Base-by-base conservation (phyloP, 176 grass and related monocot species). In the Bromus sterilis region DNA sequence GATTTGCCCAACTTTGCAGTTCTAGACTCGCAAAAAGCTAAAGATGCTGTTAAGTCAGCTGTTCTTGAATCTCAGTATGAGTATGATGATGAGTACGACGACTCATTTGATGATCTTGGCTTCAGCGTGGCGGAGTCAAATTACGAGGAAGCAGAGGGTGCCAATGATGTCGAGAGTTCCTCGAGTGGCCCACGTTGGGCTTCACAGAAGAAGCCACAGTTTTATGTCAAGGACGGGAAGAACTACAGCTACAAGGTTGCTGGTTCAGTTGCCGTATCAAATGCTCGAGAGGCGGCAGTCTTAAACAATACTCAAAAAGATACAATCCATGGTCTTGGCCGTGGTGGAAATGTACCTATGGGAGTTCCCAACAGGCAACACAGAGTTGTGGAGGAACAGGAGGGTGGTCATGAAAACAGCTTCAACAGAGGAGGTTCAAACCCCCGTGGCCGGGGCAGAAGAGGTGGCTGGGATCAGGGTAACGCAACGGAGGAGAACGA, bases 201-300 rank as follows among this genome's bases (percentile, higher is more conserved):
- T 61, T 93, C 93, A 72, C 86, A 95, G 60, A 93, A 93, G 86
- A 98, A 91, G 75, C 39, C 93, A 18, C 96, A 93, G 66, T 99
- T 91, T 78, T 99, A 90, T 85, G 91, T 99, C 0, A 99, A 99
- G 86, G 96, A 95, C 13, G 96, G 96, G 39, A 95, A 99, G 79
- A 99, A 99, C 82, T 99, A 95, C 65, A 99, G 96, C 84, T 98
- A 99, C 63, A 99, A 93, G 76, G 96, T 98, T 76, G 33, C 90
- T 80, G 96, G 93, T 75, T 91, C 92, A 10, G 84, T 98, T 82
- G 93, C 80, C 69, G 96, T 95, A 57, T 82, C 68, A 44, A 94
- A 23, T 85, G 89, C 87, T 63, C 90, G 89, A 83, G 96, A 98
- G 66, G 96, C 96, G 15, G 77, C 90, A 68, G 42, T 80, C 58